Evolutionary conservation across 768 basidiomycete genomes (phyloP).

Genomic region (Dioszegia crocea): DNA sequence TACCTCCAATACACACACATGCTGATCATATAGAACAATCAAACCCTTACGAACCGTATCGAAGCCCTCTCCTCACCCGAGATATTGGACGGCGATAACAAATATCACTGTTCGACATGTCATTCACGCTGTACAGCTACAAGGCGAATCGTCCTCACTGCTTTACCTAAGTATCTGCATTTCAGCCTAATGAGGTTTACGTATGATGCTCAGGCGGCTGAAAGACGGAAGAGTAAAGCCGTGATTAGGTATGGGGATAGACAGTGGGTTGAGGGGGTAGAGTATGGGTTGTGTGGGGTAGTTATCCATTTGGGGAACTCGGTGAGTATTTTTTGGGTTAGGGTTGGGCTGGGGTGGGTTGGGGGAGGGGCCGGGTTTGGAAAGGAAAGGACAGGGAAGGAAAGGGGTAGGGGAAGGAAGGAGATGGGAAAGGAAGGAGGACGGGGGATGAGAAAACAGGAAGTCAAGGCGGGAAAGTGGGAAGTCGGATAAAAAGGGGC

Average conservation of each 20-base stretch:
- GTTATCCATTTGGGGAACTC: slow-evolving; percentile 85
- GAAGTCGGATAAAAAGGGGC: no score
- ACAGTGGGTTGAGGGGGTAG: slow-evolving; percentile 62
- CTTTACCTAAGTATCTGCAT: slow-evolving; percentile 79
- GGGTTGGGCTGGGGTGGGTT: no score
- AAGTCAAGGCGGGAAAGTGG: no score
- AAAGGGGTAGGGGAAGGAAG: background rate
- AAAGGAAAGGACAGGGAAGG: no score
- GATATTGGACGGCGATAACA: slow-evolving; percentile 72
- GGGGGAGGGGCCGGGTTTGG: no score
- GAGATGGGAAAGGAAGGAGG: background rate
- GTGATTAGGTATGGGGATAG: slow-evolving; percentile 68
- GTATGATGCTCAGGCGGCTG: slow-evolving; percentile 70
- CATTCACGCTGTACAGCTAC: slow-evolving; percentile 69
- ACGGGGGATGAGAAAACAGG: background rate
- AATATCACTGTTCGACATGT: slow-evolving; percentile 77
- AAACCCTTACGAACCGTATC: slow-evolving; percentile 65
- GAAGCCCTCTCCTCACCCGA: slow-evolving; percentile 65
- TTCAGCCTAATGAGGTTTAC: slow-evolving; percentile 91
- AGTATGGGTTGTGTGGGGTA: slow-evolving; percentile 82
- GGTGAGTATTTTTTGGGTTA: no score
- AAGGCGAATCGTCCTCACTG: slow-evolving; percentile 65
- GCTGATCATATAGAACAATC: no score
- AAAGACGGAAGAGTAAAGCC: slow-evolving; percentile 82
- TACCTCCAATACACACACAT: no score